Conservation (phyloP, 257 asterid species). For the Anisodus acutangulus region DNA sequence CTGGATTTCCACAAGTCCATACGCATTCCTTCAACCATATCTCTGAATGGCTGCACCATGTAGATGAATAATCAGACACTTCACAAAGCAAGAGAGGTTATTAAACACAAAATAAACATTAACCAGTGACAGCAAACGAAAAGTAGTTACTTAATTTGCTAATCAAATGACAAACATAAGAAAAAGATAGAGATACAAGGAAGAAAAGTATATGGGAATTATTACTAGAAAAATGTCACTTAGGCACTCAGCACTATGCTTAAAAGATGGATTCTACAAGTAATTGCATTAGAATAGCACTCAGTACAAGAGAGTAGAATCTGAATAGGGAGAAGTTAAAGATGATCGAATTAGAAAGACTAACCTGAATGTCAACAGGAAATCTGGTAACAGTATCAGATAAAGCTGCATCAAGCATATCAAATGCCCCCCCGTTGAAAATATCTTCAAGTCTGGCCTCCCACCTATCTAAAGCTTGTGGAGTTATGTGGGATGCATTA, state of each 20-base stretch:
- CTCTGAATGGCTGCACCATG: constrained; percentile 85
- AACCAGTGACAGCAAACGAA: neutral
- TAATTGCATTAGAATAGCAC: neutral
- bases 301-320: neutral
- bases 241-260: neutral
- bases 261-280: neutral
- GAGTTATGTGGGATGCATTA: constrained; percentile 95
- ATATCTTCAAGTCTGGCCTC: constrained; percentile 87
- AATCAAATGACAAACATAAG: neutral
- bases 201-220: neutral
- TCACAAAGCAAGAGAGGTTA: neutral
- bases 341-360: constrained; percentile 6
- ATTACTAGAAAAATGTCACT: neutral
- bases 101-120: neutral
- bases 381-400: constrained; percentile 77
- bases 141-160: neutral
- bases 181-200: neutral
- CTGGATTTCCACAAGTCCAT: constrained; percentile 88
- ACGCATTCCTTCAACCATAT: constrained; percentile 98
- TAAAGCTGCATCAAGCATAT: constrained; percentile 98
- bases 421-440: constrained; percentile 85
- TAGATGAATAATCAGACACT: neutral
- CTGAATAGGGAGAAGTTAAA: neutral
- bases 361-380: constrained; percentile 95
- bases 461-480: constrained; percentile 91